Evolutionary conservation across 352 stramenopile genomes (phyloP), one percentile per base, ranked within the genome.

Genomic region (Peronospora belbahrii): DNA sequence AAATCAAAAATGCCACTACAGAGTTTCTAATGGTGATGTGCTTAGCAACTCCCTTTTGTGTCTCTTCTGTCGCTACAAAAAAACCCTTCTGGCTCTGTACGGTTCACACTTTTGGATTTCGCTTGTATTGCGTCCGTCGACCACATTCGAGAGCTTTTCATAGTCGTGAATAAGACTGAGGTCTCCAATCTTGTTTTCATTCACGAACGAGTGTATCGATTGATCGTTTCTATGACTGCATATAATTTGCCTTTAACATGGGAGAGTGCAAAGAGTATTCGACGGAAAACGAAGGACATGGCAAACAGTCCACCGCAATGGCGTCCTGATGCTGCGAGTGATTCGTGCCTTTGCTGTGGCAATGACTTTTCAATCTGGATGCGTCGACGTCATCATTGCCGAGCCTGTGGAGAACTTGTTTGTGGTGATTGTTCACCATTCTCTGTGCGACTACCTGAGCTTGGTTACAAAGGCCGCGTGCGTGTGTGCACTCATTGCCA

Each of bases 401-500:
- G 77, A 40, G 76, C 77, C 0, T 91, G 80, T 41, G 77, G 77
- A 4, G 71, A 87, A 47, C 70, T 91, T 10, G 80, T 91, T 9
- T 91, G 80, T 48, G 70, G 48, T 25, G 67, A 81, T 15, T 91
- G 80, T 65, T 83, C 65, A 18, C 80, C 77, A 9, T 83, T 72
- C 56, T 74, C 49, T 20, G 59, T 68, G 25, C 48, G 57, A n/a
- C 56, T 86, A 3, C 74, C 76, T 0, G 66, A 81, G 32, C 67
- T 85, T 22, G 80, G 76, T 35, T 88, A 87, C 70, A 70, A 71
- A 18, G 56, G 55, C 10, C 65, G 73, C n/a, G 74, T 88, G 34
- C 76, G 80, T 22, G 73, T 91, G 24, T 91, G 80, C 58, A 85
- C 65, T 36, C 60, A 70, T 47, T 91, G 76, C 63, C 74, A 80